Conservation (phyloP, 2,329 filamentous ascomycete species). For the Thielaviopsis punctulata region DNA sequence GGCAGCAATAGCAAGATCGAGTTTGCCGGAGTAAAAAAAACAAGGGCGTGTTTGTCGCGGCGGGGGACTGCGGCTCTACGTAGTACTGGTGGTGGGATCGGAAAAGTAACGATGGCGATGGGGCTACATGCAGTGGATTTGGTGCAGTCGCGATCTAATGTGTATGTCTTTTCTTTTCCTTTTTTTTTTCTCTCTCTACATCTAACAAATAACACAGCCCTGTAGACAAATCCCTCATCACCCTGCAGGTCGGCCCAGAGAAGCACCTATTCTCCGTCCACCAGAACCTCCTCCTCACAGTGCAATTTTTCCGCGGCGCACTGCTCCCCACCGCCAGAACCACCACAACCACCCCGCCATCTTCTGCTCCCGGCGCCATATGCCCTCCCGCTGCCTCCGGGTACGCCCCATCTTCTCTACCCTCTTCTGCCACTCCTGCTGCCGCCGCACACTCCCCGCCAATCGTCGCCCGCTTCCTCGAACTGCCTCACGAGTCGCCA, state of each 20-base stretch:
- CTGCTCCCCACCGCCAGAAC: too few relatives aligned
- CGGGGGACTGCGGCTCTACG: too few relatives aligned
- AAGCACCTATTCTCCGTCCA: constrained; percentile 83
- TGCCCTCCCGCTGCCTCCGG: neutral
- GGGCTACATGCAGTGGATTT: too few relatives aligned
- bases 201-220: neutral
- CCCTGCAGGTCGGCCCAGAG: constrained; percentile 62
- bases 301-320: constrained; percentile 51
- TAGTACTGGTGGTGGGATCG: too few relatives aligned
- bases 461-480: constrained; percentile 31
- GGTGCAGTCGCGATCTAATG: too few relatives aligned
- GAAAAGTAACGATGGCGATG: too few relatives aligned
- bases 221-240: constrained; percentile 42
- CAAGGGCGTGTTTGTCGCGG: too few relatives aligned
- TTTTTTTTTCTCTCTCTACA: too few relatives aligned
- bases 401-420: neutral
- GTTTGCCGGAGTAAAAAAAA: too few relatives aligned
- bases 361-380: neutral
- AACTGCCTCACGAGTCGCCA: constrained; percentile 69
- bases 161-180: too few relatives aligned
- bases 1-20: too few relatives aligned
- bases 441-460: neutral
- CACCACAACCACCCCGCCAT: too few relatives aligned
- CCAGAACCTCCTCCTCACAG: constrained; percentile 64
- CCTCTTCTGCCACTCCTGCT: neutral